phyloP scores from a whole-genome alignment of 1,139 yeast species.

The Scheffersomyces illinoinensis region DNA sequence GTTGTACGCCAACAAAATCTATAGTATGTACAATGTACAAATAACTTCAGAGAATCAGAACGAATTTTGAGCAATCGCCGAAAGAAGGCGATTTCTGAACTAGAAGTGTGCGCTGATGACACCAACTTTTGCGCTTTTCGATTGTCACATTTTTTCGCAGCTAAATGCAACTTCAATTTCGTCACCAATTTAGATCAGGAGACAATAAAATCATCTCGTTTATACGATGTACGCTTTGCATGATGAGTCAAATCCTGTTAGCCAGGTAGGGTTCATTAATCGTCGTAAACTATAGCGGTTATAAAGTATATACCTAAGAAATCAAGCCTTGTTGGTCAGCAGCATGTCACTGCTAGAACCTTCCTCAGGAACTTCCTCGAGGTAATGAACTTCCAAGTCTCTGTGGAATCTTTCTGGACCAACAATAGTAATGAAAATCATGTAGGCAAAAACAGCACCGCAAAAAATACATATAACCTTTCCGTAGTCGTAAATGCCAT shows the following conservation, averaged over 20 bases:
- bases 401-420: conserved; percentile 32
- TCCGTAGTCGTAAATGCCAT: conserved; percentile 32
- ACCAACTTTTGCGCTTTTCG: not conserved
- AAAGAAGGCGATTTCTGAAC: too few species aligned
- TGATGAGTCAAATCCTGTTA: not conserved
- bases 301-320: not conserved
- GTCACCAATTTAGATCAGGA: not conserved
- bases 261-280: not conserved
- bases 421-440: conserved; percentile 25
- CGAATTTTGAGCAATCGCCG: too few species aligned
- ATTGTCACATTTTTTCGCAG: not conserved
- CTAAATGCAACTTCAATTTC: not conserved
- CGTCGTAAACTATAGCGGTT: not conserved
- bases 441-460: conserved; percentile 35
- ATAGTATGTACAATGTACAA: too few species aligned
- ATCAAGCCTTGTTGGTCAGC: not conserved
- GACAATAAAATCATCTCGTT: not conserved
- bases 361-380: not conserved
- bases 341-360: not conserved
- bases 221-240: not conserved
- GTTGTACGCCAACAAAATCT: too few species aligned
- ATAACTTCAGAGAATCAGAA: too few species aligned
- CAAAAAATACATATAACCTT: conserved; percentile 41
- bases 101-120: too few species aligned
- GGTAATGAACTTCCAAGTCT: conserved; percentile 2